These are phyloP conservation scores for Cladosporium sp. DNA, from an alignment of 2,329 filamentous ascomycete genomes.

Conservation along the genomic window DNA sequence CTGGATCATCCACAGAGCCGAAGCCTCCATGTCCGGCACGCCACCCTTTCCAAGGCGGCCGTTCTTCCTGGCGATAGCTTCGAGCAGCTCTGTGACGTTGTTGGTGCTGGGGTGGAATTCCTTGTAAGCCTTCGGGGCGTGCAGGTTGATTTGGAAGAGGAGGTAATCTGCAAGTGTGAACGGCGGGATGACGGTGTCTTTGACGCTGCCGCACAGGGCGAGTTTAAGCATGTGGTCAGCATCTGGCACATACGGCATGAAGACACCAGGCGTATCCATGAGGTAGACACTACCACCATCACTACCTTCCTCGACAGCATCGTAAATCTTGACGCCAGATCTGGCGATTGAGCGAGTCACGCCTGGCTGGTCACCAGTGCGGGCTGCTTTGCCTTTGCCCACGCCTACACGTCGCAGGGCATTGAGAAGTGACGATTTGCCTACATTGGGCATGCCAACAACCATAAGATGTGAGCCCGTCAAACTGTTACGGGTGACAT, in stretches of 20 bases:
- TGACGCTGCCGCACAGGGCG: constrained; percentile 85
- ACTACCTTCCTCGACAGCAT: constrained; percentile 48
- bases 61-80: constrained; percentile 65
- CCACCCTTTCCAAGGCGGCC: constrained; percentile 75
- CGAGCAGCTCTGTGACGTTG: constrained; percentile 69
- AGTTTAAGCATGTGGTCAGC: constrained; percentile 90
- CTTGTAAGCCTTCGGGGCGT: constrained; percentile 58
- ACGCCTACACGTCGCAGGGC: constrained; percentile 68
- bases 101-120: constrained; percentile 72
- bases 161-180: constrained; percentile 85
- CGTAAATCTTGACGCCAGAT: constrained; percentile 71
- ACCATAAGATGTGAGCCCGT: constrained; percentile 80
- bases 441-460: constrained; percentile 96
- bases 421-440: constrained; percentile 94
- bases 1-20: constrained; percentile 76
- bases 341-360: constrained; percentile 81
- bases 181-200: constrained; percentile 76
- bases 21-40: constrained; percentile 62
- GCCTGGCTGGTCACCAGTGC: constrained; percentile 81
- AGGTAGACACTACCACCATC: constrained; percentile 67
- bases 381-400: constrained; percentile 65
- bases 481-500: constrained; percentile 54
- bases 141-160: constrained; percentile 74
- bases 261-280: constrained; percentile 90
- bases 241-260: constrained; percentile 84